Base-by-base conservation (phyloP, 2,329 filamentous ascomycete genomes). In the Endothia cerciana region DNA sequence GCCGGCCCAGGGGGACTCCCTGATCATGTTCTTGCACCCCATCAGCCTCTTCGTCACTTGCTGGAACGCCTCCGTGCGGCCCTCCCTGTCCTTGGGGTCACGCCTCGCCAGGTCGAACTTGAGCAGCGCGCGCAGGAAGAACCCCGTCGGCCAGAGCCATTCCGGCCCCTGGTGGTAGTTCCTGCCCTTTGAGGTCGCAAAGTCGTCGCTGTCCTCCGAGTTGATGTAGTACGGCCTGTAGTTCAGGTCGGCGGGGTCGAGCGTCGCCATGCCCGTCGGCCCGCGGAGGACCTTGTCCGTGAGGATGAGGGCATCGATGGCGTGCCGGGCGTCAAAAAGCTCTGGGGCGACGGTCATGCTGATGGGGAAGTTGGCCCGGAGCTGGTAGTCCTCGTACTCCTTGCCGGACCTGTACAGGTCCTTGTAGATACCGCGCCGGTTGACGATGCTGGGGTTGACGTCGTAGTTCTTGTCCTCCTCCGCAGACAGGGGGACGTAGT, bases 131-230 rank as follows among this genome's bases (percentile, higher is more conserved):
- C 96, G 89, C 28, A 97, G 83, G 83, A 97, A 99, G 82, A 93
- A 99, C 4, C 95, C 95, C 1, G 93, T 94, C 0, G 94, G 96
- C 95, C 95, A 99, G 30, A 97, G 81, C 95, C 95, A 99, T 77
- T 99, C 95, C 0, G 95, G 96, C 4, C 95, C 95, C 77, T 98
- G 94, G 77, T 99, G 95, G 79, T 99, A 99, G 79, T 98, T 99
- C 65, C 95, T 86, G 60, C 95, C 95, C 79, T 98, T 98, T 72
- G 91, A 89, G 0, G 94, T 98, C 13, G 92, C 87, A 74, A 97
- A 98, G 77, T 98, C 92, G 15, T 87, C 88, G 67, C 90, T 94
- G 78, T 99, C 95, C 74, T 98, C 94, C 71, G 90, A 91, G 80
- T 99, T 99, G 82, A 90, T 89, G 81, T 99, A 99, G 81, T 95